A percentile compares a stretch with the other conserved stretches of the same genome.
Evolutionary conservation across 192 early-diverging fungal genomes (phyloP).

Genomic region (Coemansia sp.): DNA sequence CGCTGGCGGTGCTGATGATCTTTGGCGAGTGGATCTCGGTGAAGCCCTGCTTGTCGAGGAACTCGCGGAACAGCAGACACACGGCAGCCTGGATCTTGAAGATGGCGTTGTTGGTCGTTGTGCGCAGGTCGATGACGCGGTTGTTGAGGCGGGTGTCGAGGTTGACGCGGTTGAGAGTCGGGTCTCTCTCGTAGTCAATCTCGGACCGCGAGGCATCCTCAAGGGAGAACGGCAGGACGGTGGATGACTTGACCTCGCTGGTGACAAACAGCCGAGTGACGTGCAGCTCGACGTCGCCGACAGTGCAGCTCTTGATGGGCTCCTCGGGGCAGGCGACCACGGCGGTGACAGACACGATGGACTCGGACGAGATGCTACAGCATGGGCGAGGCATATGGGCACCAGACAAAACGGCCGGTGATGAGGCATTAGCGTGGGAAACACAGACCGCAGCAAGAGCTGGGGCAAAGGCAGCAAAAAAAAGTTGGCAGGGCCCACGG

Average conservation of each 20-base stretch:
- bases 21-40: slow-evolving; percentile 99
- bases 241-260: slow-evolving; percentile 68
- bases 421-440: slow-evolving; percentile 2
- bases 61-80: slow-evolving; percentile 93
- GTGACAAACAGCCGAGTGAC: slow-evolving; percentile 73
- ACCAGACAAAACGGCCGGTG: too few species aligned
- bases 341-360: slow-evolving; percentile 86
- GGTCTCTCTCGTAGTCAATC: slow-evolving; percentile 68
- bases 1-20: slow-evolving; percentile 85
- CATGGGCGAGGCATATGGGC: too few species aligned
- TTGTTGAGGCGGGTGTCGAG: slow-evolving; percentile 94
- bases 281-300: slow-evolving; percentile 87
- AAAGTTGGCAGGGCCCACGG: too few species aligned
- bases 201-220: slow-evolving; percentile 90
- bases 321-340: slow-evolving; percentile 72
- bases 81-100: slow-evolving; percentile 97
- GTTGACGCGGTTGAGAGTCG: slow-evolving; percentile 68
- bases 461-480: too few species aligned
- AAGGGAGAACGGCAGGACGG: slow-evolving; percentile 82
- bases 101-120: slow-evolving; percentile 93
- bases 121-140: slow-evolving; percentile 91
- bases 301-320: slow-evolving; percentile 87
- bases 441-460: slow-evolving; percentile 1
- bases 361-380: slow-evolving; percentile 79
- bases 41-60: slow-evolving; percentile 72